Evolutionary conservation across 176 grass and related monocot species (phyloP), one percentile per base, ranked within the genome.

Genomic region (Puya raimondii): DNA sequence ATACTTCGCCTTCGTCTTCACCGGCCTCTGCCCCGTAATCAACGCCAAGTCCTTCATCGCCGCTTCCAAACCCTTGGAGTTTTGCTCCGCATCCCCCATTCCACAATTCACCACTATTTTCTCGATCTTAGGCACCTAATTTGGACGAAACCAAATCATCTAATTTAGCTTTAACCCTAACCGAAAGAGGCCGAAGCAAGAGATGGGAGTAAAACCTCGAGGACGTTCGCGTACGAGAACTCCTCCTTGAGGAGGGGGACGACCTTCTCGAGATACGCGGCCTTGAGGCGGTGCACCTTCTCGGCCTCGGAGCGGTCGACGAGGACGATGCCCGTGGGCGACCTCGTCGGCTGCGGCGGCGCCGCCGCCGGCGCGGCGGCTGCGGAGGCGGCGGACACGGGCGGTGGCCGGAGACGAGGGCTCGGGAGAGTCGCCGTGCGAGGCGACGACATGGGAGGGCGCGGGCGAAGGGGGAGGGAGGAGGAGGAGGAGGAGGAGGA

Each of bases 51-150:
- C 80, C 81, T 88, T 99, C 66, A 99, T 83, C 26, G 94, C 89
- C 14, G 82, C 74, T 21, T 99, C 94, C 53, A 99, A 75, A 7
- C 84, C 89, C 75, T 99, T 93, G 20, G 74, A 73, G 75, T 90
- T 99, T 33, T 91, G 89, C 1, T 91, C 89, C 3, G 88, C 89
- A 17, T 84, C 84, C 13, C 94, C 94, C 67, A 99, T 86, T 29
- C 94, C 90, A 52, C 90, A 91, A 69, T 93, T 99, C 52, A 99
- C 86, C 17, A 85, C 76, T 14, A 93, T 88, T 80, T 99, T 99
- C 72, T 93, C 87, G 2, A 99, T 15, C 53, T 86, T 93, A 11
- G 94, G 94, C 11, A 93, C 76, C 94, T 93, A 42, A 18, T 42
- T 7, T 5, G 33, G 33, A 42, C 82, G 2, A 56, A 29, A 67